Base-by-base conservation (phyloP, 2,329 filamentous ascomycete genomes). In the Pestalotiopsis sp. region DNA sequence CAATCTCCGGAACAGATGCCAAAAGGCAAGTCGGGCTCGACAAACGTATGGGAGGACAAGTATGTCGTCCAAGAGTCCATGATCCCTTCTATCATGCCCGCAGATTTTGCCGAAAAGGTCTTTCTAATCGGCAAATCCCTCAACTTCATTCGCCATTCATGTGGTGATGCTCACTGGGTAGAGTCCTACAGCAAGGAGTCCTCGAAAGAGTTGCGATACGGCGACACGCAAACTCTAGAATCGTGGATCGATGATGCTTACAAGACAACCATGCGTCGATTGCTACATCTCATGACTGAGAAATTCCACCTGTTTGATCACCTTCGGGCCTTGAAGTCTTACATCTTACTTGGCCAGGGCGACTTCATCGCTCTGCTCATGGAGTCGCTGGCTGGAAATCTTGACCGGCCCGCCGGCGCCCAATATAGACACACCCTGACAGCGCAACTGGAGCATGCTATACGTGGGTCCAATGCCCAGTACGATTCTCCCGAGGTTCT, bases 21-120 rank as follows among this genome's bases (percentile, higher is more conserved):
- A 38, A 88, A 70, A 83, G 85, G 68, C 63, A 86, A 85, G 73
- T 83, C 83, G 63, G 91, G 89, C 27, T 92, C 93, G 17, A 95
- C 92, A 49, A 98, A 95, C 73, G 95, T 98, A 1, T 99, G 96
- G 96, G 95, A 98, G 79, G 94, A 97, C 80, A 98, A 98, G 79
- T 99, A 97, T 81, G 92, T 93, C 76, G 86, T 98, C 52, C 91
- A 93, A 73, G 87, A 92, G 69, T 87, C 88, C 62, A 96, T 98
- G 92, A 91, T 98, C 27, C 96, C 96, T 0, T 95, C 92, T 57
- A 98, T 98, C 76, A 94, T 98, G 73, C 97, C 94, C 0, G 87
- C 92, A 59, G 95, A 97, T 70, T 98, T 99, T 81, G 94, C 96
- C 0, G 93, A 96, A 73, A 98, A 98, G 77, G 93, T 99, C 5